phyloP scores from a whole-genome alignment of 352 stramenopile genomes.

The Halophytophthora batemanensis region DNA sequence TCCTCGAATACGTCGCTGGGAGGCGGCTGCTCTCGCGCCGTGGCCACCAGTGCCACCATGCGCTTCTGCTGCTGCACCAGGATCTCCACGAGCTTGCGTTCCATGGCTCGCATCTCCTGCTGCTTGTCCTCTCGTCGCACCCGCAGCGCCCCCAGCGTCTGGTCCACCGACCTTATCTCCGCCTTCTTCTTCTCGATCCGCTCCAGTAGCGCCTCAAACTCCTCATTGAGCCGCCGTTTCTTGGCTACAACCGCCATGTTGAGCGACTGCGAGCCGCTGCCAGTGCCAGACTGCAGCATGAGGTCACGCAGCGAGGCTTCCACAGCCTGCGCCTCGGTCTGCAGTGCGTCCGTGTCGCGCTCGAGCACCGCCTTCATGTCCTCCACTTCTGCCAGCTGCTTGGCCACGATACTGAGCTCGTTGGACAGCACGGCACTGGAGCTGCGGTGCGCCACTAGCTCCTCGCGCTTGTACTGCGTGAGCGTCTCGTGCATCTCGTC shows the following conservation, averaged over 20 bases:
- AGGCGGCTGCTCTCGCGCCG: slow-evolving; percentile 33
- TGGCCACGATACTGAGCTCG: slow-evolving; percentile 65
- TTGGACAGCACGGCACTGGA: slow-evolving; percentile 69
- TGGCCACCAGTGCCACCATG: slow-evolving; percentile 51
- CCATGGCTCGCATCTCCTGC: slow-evolving; percentile 67
- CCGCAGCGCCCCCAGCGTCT: slow-evolving; percentile 56
- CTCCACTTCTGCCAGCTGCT: slow-evolving; percentile 75
- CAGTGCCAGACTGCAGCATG: slow-evolving; percentile 40
- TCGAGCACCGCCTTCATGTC: slow-evolving; percentile 57
- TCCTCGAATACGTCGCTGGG: slow-evolving; percentile 1
- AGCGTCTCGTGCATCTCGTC: slow-evolving; percentile 66
- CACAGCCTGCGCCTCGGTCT: slow-evolving; percentile 53
- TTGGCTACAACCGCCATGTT: slow-evolving; percentile 69
- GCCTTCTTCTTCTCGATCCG: slow-evolving; percentile 66
- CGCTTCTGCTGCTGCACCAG: slow-evolving; percentile 84
- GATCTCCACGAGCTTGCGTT: slow-evolving; percentile 81
- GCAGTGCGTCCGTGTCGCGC: slow-evolving; percentile 52
- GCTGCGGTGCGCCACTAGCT: slow-evolving; percentile 71
- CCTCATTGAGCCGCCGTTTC: slow-evolving; percentile 79
- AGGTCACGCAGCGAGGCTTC: slow-evolving; percentile 58
- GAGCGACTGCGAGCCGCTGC: slow-evolving; percentile 15
- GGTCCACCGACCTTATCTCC: slow-evolving; percentile 56
- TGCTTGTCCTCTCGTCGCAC: slow-evolving; percentile 67
- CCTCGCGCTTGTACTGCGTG: slow-evolving; percentile 80
- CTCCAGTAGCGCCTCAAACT: slow-evolving; percentile 75